A percentile compares a stretch with the other conserved stretches of the same genome.
phyloP scores from a whole-genome alignment of 2,329 filamentous ascomycete species.

The Claviceps sp. region DNA sequence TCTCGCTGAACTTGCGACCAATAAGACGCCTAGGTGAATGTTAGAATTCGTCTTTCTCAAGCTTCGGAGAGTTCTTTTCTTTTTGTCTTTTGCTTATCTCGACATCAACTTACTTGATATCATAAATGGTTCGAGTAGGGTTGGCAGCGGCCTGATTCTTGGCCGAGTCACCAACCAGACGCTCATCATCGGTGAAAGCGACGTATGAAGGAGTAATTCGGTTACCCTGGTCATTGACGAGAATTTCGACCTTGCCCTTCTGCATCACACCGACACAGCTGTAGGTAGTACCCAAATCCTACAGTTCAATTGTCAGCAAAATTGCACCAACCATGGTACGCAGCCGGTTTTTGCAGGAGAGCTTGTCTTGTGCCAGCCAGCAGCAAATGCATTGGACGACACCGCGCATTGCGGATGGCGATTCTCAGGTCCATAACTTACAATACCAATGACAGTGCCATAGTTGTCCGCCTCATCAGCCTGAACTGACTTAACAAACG shows the following conservation, averaged over 20 bases:
- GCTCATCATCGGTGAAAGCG: constrained; percentile 92
- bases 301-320: constrained; percentile 1
- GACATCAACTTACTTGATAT: constrained; percentile 57
- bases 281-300: constrained; percentile 79
- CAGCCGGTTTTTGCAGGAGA: background rate
- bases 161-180: constrained; percentile 90
- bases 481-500: constrained; percentile 66
- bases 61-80: background rate
- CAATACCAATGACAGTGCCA: constrained; percentile 89
- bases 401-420: background rate
- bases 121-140: constrained; percentile 63
- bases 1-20: constrained; percentile 70
- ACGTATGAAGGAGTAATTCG: constrained; percentile 93
- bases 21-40: constrained; percentile 55
- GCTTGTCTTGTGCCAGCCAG: background rate
- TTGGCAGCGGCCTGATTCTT: constrained; percentile 88
- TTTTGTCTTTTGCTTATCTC: too few relatives aligned
- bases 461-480: constrained; percentile 65
- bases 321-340: background rate
- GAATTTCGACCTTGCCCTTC: constrained; percentile 87
- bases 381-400: background rate
- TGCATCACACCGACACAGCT: constrained; percentile 93
- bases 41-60: background rate
- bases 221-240: constrained; percentile 94
- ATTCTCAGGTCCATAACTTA: constrained; percentile 22